Base-by-base conservation (phyloP, 345 rosid genomes). In the Arabidopsis suecica region DNA sequence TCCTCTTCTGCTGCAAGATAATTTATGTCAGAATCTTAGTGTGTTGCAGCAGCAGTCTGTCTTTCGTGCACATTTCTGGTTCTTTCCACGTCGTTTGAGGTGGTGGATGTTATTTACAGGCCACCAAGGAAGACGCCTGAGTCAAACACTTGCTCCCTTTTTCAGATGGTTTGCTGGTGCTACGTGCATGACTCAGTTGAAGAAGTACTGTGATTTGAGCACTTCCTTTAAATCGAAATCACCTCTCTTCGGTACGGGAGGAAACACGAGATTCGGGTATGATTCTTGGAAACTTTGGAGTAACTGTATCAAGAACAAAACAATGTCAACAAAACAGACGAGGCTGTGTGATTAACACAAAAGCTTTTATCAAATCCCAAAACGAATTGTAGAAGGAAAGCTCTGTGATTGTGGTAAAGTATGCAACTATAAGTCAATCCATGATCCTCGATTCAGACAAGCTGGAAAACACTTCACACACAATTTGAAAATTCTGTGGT, bases 161-260 rank as follows among this genome's bases (percentile, higher is more conserved):
- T 42, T 8, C 63, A 41, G 20, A 30, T 5, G 55, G 60, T 65
- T 61, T 36, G 48, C 12, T 41, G 56, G 44, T 49, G 14, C 14
- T n/a, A 50, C 22, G 16, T 3, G 38, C 54, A 65, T 18, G 79
- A 66, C 75, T 90, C 85, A 95, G 86, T 95, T 92, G 85, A 95
- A 95, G 65, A 95, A 95, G 79, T 95, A 95, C 2, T 87, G 93
- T 65, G 97, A 95, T 56, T 81, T 66, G 36, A 92, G 85, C 61
- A 95, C 97, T 76, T 90, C 88, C 49, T 61, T 80, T 76, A 95
- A 80, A 82, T 92, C 94, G 47, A 95, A 92, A 78, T 84, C 57
- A 69, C 97, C 97, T 83, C 97, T 89, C 71, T 88, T 78, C 6
- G 98, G 99, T 30, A 95, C 84, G 20, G 93, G 77, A 47, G 99